Percentiles rank a stretch among this genome's conserved stretches.
These are phyloP conservation scores for Ilex paraguariensis DNA, from an alignment of 305 asterid genomes.

Conservation along the genomic window DNA sequence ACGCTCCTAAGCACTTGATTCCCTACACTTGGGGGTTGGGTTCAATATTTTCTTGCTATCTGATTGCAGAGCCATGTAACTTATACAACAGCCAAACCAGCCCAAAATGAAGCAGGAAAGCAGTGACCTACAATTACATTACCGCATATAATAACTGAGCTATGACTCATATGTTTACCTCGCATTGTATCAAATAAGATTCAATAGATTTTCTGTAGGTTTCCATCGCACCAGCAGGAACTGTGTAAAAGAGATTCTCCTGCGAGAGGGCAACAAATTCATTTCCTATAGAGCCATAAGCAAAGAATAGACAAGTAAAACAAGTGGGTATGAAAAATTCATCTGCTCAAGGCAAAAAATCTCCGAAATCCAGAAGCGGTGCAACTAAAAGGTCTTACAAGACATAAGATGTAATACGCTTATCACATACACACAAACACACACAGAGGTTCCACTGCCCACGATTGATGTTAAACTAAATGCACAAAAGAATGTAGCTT, in stretches of 20 bases:
- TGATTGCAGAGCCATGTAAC: too few relatives aligned
- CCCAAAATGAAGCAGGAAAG: constrained; percentile 13
- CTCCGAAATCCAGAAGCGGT: constrained; percentile 12
- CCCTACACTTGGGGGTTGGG: too few relatives aligned
- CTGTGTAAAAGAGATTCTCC: constrained; percentile 78
- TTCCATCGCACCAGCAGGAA: constrained; percentile 65
- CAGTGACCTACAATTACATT: constrained; percentile 8
- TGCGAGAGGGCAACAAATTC: constrained; percentile 23
- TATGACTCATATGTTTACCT: constrained; percentile 49
- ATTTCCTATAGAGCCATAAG: constrained; percentile 9
- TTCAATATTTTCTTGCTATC: too few relatives aligned
- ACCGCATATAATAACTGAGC: constrained; percentile 7
- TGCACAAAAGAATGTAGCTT: constrained; percentile 9
- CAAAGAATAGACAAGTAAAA: constrained; percentile 11
- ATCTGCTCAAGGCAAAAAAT: constrained; percentile 12
- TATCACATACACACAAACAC: too few relatives aligned
- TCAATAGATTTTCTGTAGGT: constrained; percentile 64
- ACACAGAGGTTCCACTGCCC: constrained; percentile 1
- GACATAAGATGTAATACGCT: background rate
- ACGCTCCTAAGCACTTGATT: too few relatives aligned
- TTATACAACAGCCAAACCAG: too few relatives aligned
- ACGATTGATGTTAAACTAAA: constrained; percentile 12
- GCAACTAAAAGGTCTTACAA: background rate
- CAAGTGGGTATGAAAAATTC: background rate
- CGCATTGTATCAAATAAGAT: constrained; percentile 49